Percentiles rank a stretch among this genome's conserved stretches.
Evolutionary conservation across 2,329 filamentous ascomycete species (phyloP).

Genomic region (Atkinsonella texensis): DNA sequence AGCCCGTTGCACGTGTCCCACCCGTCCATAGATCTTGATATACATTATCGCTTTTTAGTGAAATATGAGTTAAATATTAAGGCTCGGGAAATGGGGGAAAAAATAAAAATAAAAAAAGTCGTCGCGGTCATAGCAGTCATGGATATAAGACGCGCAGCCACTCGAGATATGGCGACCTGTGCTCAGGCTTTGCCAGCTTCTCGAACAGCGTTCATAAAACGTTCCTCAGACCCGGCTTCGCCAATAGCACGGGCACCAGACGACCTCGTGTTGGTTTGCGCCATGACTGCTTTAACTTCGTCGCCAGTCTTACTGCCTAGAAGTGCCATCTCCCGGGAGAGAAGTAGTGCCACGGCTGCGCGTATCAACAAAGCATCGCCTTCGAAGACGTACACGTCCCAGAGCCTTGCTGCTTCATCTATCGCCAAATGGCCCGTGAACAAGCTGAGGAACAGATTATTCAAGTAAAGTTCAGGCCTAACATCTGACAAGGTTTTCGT

Average conservation of each 20-base stretch:
- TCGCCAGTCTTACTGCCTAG: constrained; percentile 32
- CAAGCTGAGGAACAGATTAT: constrained; percentile 48
- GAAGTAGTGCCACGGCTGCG: constrained; percentile 56
- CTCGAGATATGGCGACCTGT: too few relatives aligned
- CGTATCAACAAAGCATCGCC: constrained; percentile 61
- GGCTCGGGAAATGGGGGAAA: background rate
- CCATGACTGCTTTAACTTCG: constrained; percentile 31
- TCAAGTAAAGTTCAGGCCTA: constrained; percentile 42
- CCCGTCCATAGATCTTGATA: constrained; percentile 12
- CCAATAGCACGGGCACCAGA: constrained; percentile 24
- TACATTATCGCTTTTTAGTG: constrained; percentile 13
- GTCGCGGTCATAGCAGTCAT: too few relatives aligned
- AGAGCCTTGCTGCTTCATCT: constrained; percentile 60
- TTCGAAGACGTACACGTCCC: constrained; percentile 77
- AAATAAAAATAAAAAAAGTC: background rate
- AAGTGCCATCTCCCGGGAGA: constrained; percentile 39
- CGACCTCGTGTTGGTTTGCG: constrained; percentile 16
- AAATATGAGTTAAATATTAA: constrained; percentile 6
- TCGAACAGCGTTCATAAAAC: constrained; percentile 24
- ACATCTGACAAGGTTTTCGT: constrained; percentile 33
- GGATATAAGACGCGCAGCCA: too few relatives aligned
- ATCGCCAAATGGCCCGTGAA: constrained; percentile 53
- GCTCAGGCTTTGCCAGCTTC: constrained; percentile 22
- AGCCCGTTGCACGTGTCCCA: constrained; percentile 1
- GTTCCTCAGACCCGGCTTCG: constrained; percentile 35